Evolutionary conservation across 306 rosid genomes (phyloP).

Genomic region (Morella rubra): DNA sequence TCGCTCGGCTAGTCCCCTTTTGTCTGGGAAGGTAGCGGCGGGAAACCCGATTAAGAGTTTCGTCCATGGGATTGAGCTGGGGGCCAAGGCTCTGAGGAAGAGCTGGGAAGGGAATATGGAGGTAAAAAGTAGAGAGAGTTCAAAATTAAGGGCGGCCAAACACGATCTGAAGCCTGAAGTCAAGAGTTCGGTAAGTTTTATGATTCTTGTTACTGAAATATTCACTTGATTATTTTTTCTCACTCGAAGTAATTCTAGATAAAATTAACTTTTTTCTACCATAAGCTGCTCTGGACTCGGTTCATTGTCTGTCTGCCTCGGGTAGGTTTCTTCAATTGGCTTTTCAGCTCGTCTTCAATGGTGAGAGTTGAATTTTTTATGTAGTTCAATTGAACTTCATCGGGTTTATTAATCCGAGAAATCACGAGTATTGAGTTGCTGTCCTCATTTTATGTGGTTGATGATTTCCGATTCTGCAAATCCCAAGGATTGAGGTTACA

Average conservation of each 20-base stretch:
- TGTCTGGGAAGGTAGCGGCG: slow-evolving; percentile 34
- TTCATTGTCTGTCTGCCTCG: neutral
- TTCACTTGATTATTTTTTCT: neutral
- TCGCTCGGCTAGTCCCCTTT: slow-evolving; percentile 52
- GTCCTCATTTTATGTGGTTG: neutral
- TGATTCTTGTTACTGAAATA: neutral
- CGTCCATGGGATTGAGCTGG: slow-evolving; percentile 85
- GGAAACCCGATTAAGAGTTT: slow-evolving; percentile 65
- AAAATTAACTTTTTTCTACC: neutral
- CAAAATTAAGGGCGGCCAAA: slow-evolving; percentile 57
- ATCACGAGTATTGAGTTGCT: neutral
- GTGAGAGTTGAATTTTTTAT: neutral
- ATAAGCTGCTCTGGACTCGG: slow-evolving; percentile 5
- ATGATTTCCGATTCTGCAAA: neutral
- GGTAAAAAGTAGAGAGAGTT: slow-evolving; percentile 57
- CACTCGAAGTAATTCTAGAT: neutral
- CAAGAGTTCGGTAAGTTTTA: slow-evolving; percentile 61
- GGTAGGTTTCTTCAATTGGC: neutral
- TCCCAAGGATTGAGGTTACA: neutral
- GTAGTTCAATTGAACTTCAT: neutral
- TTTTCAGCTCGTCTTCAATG: neutral
- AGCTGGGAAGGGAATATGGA: slow-evolving; percentile 99
- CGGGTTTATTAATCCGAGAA: neutral
- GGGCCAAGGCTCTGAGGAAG: slow-evolving; percentile 90
- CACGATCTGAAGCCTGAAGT: slow-evolving; percentile 63